Evolutionary conservation across 2,329 filamentous ascomycete species (phyloP).

Genomic region (Fusarium sambucinum): DNA sequence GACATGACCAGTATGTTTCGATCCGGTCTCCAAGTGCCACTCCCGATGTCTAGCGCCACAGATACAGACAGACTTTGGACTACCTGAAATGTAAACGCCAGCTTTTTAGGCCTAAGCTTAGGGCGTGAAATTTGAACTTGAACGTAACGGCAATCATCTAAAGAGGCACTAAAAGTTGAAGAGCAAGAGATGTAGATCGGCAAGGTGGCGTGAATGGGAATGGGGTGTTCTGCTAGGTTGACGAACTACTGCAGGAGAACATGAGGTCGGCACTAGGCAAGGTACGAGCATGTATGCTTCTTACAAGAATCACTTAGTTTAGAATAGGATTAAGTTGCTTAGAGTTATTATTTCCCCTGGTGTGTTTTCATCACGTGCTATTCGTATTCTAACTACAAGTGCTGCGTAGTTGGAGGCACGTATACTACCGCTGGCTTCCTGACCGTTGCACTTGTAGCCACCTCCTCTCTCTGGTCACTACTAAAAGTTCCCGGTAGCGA

Average conservation of each 20-base stretch:
- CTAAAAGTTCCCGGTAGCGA: not conserved
- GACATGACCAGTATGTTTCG: not conserved
- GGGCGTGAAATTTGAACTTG: not conserved
- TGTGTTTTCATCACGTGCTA: not conserved
- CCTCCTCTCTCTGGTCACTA: not conserved
- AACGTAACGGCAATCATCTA: not conserved
- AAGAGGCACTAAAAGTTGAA: not conserved
- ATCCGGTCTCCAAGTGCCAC: slow-evolving; percentile 11
- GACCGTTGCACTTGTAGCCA: not conserved
- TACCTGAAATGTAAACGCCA: slow-evolving; percentile 24
- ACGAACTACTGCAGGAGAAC: not conserved
- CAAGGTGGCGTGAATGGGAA: not conserved
- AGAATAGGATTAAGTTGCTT: not conserved
- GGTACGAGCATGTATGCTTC: not conserved
- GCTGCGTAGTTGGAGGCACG: slow-evolving; percentile 9
- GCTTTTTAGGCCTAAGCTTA: not conserved
- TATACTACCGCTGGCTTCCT: slow-evolving; percentile 20
- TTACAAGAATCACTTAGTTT: not conserved
- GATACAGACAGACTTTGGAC: slow-evolving; percentile 10
- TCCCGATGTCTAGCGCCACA: slow-evolving; percentile 19
- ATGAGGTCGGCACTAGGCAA: not conserved
- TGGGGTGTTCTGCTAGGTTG: not conserved
- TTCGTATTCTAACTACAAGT: not conserved
- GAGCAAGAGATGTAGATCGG: not conserved
- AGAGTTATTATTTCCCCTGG: not conserved